Evolutionary conservation across 2,329 filamentous ascomycete species (phyloP).

Genomic region (Fusarium verticillioides): DNA sequence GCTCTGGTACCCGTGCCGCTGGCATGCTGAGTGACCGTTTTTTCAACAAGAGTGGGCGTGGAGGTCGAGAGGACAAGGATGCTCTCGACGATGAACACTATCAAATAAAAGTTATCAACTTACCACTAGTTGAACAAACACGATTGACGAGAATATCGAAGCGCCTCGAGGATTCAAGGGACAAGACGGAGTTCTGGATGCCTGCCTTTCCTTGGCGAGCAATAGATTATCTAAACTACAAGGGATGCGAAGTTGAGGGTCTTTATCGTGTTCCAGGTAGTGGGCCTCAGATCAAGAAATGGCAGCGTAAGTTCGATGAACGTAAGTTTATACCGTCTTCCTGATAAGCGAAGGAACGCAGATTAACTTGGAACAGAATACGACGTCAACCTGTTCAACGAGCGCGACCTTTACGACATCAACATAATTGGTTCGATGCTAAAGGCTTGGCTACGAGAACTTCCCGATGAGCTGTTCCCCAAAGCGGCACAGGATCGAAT

Average conservation of each 20-base stretch:
- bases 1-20: slow-evolving; percentile 56
- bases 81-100: slow-evolving; percentile 85
- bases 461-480: slow-evolving; percentile 94
- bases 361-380: slow-evolving; percentile 64
- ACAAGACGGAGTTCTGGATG: slow-evolving; percentile 99
- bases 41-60: slow-evolving; percentile 81
- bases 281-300: slow-evolving; percentile 89
- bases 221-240: slow-evolving; percentile 96
- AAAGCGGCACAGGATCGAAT: slow-evolving; percentile 85
- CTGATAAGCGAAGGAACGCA: neutral
- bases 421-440: slow-evolving; percentile 97
- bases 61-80: slow-evolving; percentile 75
- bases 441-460: slow-evolving; percentile 92
- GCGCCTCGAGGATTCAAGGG: slow-evolving; percentile 83
- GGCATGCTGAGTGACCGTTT: slow-evolving; percentile 85
- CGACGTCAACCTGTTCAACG: slow-evolving; percentile 90
- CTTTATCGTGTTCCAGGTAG: slow-evolving; percentile 93
- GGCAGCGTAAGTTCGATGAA: slow-evolving; percentile 91
- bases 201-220: slow-evolving; percentile 94
- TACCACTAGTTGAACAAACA: slow-evolving; percentile 88
- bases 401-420: slow-evolving; percentile 90
- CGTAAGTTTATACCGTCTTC: slow-evolving; percentile 59
- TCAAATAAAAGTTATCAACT: slow-evolving; percentile 83
- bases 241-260: slow-evolving; percentile 92
- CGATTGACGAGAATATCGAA: slow-evolving; percentile 92